Evolutionary conservation across 1,139 yeast species (phyloP), one percentile per base, ranked within the genome.

Genomic region (Taphrina sp.): DNA sequence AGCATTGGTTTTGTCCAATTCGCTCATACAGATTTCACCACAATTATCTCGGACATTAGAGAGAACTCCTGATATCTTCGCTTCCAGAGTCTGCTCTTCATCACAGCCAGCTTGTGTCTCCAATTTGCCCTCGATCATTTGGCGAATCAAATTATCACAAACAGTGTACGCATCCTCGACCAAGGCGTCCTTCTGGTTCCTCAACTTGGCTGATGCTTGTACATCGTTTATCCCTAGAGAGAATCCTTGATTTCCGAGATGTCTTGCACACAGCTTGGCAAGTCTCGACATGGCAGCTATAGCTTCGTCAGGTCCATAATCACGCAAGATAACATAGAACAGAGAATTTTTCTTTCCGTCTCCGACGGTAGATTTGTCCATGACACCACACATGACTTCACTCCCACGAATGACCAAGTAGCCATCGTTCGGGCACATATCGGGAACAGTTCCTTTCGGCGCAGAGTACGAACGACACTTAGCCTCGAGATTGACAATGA

Each of bases 51-150:
- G 84, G 58, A 94, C 98, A 68, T 90, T 92, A 19, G 98, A 92
- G 62, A 94, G 75, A 42, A 92, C 74, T 63, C 98, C 98, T 72
- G 96, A 95, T 69, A 94, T 92, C 66, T 90, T 90, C 46, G 97
- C 96, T 72, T 94, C 99, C 65, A 94, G 76, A 0, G 99, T 94
- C 69, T 94, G 96, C 66, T 94, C 99, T 71, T 90, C 97, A 67
- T 92, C 85, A 78, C 98, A 92, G 71, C 99, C 99, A 0, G 99
- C 98, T 68, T 94, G 98, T 0, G 98, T 90, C 69, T 92, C 98
- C 63, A 94, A 78, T 67, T 87, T 88, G 3, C 98, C 98, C 52
- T 81, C 76, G 61, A 86, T 83, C 69, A 81, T 87, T 62, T 79
- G 76, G 59, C 80, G 81, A 74, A 94, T 94, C 62, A 94, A 77